phyloP scores from a whole-genome alignment of 164 flowering plant species.

The Vitis riparia region DNA sequence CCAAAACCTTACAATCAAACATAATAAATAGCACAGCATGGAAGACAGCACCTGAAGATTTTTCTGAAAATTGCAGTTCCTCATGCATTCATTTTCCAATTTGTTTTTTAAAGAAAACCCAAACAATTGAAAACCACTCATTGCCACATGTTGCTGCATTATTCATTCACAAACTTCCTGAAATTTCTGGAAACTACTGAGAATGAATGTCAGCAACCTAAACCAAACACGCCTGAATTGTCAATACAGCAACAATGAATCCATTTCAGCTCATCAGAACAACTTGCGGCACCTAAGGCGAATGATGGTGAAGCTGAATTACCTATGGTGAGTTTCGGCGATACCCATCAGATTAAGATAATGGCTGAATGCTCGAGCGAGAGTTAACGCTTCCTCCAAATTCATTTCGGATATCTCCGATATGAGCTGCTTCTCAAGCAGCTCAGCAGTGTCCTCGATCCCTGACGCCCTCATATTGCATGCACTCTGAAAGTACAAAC shows the following conservation, averaged over 20 bases:
- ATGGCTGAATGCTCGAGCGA: constrained; percentile 88
- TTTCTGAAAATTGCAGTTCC: no score
- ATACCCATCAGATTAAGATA: constrained; percentile 78
- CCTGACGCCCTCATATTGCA: constrained; percentile 77
- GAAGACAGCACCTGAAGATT: no score
- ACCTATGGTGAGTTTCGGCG: constrained; percentile 96
- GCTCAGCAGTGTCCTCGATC: constrained; percentile 68
- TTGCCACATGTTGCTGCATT: no score
- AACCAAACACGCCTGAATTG: neutral
- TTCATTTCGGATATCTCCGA: constrained; percentile 77
- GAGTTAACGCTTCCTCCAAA: constrained; percentile 72
- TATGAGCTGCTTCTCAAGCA: constrained; percentile 75
- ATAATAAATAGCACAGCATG: no score
- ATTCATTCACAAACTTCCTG: no score
- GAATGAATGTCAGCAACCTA: neutral
- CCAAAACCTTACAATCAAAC: no score
- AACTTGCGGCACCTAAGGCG: neutral
- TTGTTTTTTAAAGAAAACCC: no score
- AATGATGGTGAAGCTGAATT: neutral
- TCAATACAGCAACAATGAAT: neutral
- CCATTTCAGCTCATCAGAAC: neutral
- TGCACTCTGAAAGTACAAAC: constrained; percentile 52
- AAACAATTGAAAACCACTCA: no score
- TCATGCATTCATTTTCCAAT: no score
- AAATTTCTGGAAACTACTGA: no score